Evolutionary conservation across 345 rosid species (phyloP).

Genomic region (Eucalyptus shirleyi): DNA sequence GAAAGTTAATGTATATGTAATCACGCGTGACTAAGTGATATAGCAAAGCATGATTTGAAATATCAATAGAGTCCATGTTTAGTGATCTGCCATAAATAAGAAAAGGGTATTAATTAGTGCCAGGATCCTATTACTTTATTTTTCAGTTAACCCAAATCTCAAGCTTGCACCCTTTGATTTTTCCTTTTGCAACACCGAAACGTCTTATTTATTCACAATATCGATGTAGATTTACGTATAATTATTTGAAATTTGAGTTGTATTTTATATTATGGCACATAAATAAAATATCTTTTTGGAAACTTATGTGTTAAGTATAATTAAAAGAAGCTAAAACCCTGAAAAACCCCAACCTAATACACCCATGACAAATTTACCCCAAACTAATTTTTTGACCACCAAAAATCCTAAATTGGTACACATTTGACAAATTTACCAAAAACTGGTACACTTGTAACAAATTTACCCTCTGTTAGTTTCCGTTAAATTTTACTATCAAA

Average conservation of each 20-base stretch:
- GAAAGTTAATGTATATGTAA: too few species aligned
- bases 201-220: not conserved
- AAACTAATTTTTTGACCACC: too few species aligned
- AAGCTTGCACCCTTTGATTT: not conserved
- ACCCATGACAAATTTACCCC: rapidly evolving
- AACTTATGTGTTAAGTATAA: not conserved
- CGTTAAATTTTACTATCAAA: too few species aligned
- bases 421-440: rapidly evolving
- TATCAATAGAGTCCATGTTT: not conserved
- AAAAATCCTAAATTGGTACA: too few species aligned
- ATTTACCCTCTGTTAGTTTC: rapidly evolving
- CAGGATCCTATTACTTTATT: not conserved
- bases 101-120: not conserved
- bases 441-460: rapidly evolving
- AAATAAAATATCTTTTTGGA: not conserved
- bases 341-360: rapidly evolving
- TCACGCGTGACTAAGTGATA: not conserved
- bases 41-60: not conserved
- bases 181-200: not conserved
- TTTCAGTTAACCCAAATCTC: not conserved
- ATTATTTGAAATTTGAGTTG: not conserved
- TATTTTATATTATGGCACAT: not conserved
- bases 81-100: not conserved
- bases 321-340: too few species aligned
- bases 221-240: not conserved